phyloP scores from a whole-genome alignment of 768 basidiomycete species.

The Leccinellum luteum region DNA sequence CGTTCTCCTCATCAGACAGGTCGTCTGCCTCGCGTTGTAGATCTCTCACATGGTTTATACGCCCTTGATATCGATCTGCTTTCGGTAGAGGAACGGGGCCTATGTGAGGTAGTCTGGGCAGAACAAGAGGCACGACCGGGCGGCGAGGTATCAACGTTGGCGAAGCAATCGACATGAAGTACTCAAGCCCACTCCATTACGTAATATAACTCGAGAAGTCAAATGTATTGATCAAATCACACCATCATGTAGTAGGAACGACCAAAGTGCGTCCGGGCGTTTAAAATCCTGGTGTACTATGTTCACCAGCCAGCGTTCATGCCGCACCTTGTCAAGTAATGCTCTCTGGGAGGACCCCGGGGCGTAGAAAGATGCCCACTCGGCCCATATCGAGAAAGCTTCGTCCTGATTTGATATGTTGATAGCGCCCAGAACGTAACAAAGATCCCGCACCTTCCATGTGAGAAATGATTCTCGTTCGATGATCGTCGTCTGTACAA shows the following conservation, averaged over 20 bases:
- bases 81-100: conserved; percentile 59
- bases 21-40: conserved; percentile 78
- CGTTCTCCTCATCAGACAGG: conserved; percentile 79
- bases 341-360: conserved; percentile 68
- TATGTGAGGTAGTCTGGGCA: conserved; percentile 65
- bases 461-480: conserved; percentile 91
- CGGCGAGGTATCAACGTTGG: conserved; percentile 73
- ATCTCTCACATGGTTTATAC: conserved; percentile 63
- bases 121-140: conserved; percentile 59
- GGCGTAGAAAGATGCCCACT: conserved; percentile 89
- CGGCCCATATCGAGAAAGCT: conserved; percentile 92
- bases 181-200: neutral
- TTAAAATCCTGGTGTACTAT: conserved; percentile 94
- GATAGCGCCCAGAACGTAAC: neutral
- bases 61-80: conserved; percentile 47
- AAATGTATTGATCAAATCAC: neutral
- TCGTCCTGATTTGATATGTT: conserved; percentile 63
- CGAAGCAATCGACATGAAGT: conserved; percentile 53
- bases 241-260: conserved; percentile 68
- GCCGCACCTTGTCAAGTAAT: conserved; percentile 68
- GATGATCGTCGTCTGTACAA: conserved; percentile 94
- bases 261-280: conserved; percentile 74
- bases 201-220: neutral
- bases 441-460: conserved; percentile 75
- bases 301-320: conserved; percentile 86